These are phyloP conservation scores for Xylariales sp. DNA, from an alignment of 2,329 filamentous ascomycete genomes.

Conservation along the genomic window DNA sequence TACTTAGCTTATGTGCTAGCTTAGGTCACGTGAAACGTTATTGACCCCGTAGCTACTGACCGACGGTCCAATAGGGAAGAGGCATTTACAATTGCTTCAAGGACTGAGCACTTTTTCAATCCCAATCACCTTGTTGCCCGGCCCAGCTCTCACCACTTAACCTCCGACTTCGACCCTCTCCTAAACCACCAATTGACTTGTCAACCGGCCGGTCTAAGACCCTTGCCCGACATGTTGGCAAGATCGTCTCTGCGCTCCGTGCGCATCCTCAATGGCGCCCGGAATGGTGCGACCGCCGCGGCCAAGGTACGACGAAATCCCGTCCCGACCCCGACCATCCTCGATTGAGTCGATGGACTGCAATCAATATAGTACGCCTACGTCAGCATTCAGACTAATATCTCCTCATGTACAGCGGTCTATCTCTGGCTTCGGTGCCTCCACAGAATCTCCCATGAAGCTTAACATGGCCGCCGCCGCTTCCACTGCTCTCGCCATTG, in stretches of 20 bases:
- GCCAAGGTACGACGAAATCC: conserved; percentile 74
- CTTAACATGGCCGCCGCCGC: conserved; percentile 88
- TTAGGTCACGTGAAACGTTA: conserved; percentile 33
- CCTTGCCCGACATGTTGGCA: conserved; percentile 83
- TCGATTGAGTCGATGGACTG: not conserved
- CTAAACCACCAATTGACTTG: conserved; percentile 43
- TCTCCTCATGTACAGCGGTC: conserved; percentile 62
- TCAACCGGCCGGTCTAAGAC: conserved; percentile 51
- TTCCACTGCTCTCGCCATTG: conserved; percentile 86
- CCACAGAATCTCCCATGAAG: conserved; percentile 79
- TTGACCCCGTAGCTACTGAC: conserved; percentile 33
- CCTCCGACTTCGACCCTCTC: conserved; percentile 42
- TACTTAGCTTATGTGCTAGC: conserved; percentile 14
- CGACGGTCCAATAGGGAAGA: conserved; percentile 44
- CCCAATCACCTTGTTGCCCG: conserved; percentile 39
- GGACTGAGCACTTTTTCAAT: conserved; percentile 51
- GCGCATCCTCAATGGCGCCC: conserved; percentile 83
- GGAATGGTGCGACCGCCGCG: conserved; percentile 77
- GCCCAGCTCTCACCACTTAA: conserved; percentile 41
- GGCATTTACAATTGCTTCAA: conserved; percentile 50
- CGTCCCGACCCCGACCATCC: conserved; percentile 14
- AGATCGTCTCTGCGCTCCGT: conserved; percentile 89
- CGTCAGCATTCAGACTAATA: conserved; percentile 31
- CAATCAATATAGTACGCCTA: conserved; percentile 10
- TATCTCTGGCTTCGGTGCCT: conserved; percentile 77